Base-by-base conservation (phyloP, 352 stramenopile genomes). In the Phytophthora kernoviae region DNA sequence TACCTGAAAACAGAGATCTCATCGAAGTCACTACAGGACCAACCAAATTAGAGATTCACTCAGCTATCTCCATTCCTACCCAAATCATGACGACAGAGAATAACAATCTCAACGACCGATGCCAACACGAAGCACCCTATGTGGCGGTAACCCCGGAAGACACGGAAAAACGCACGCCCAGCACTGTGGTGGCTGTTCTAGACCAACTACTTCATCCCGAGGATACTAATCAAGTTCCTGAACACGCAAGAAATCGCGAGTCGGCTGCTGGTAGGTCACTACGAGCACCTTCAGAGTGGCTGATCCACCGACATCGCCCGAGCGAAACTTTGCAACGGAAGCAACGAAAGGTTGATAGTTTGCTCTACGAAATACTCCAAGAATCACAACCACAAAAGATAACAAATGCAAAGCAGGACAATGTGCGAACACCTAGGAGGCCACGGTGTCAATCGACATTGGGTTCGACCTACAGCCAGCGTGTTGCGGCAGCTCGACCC, bases 261-360 rank as follows among this genome's bases (percentile, higher is more conserved):
- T 7, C 9, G 20, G 17, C 48, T 11, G 41, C 49, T 5, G 34
- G 37, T n/a, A 55, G 24, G 34, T 70, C 62, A 10, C 45, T 88
- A 14, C 54, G 53, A 4, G 65, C 68, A 1, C 80, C 80, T 11
- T 69, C 70, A 12, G 74, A 90, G 33, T 90, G 81, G 81, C 58
- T 90, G 20, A 80, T 90, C 47, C 77, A 87, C 44, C 76, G 78
- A 15, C 65, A 79, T 43, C 81, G 74, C 12, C 24, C 54, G 10
- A 83, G 82, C 22, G 56, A 61, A 34, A 80, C 63, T 7, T 62
- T 69, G 11, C 65, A 70, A 24, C 66, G 81, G n/a, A 70, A 75
- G 32, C 65, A 82, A 34, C 41, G 68, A 6, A 70, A 81, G 21
- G 58, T 79, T 12, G 68, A 88, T n/a, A 70, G 80, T 30, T 62